Percentiles rank a stretch among this genome's conserved stretches.
Conservation (phyloP, 2,329 filamentous ascomycete genomes). For the Fusarium sarcochroum region DNA sequence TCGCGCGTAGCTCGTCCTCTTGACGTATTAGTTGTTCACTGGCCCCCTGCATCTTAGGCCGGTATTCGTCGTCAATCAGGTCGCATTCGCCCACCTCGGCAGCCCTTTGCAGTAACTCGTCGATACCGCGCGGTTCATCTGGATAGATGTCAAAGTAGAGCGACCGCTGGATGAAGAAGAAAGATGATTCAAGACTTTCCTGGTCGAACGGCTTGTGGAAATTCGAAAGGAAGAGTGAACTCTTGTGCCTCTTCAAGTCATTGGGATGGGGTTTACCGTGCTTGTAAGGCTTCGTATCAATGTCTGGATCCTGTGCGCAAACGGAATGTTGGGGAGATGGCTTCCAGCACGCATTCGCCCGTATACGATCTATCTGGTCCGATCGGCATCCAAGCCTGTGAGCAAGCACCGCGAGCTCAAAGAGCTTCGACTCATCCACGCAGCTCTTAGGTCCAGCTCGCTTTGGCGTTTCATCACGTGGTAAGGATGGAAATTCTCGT, state of each 20-base stretch:
- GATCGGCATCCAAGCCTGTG: slow-evolving; percentile 13
- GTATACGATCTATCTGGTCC: slow-evolving; percentile 8
- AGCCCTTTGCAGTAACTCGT: background rate
- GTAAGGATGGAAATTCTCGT: slow-evolving; percentile 17
- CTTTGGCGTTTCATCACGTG: background rate
- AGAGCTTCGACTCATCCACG: slow-evolving; percentile 4
- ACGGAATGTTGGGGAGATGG: background rate
- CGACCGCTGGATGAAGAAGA: slow-evolving; percentile 2
- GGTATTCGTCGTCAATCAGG: background rate
- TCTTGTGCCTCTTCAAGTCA: background rate
- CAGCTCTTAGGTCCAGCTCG: slow-evolving; percentile 7
- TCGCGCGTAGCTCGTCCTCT: background rate
- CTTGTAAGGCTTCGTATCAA: background rate
- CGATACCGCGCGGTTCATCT: background rate
- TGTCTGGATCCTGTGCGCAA: background rate
- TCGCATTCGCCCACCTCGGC: background rate
- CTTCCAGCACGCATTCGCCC: background rate
- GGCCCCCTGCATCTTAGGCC: background rate
- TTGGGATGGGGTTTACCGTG: background rate
- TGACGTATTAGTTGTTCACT: background rate
- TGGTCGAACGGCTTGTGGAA: slow-evolving; percentile 4
- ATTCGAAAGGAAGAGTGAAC: background rate
- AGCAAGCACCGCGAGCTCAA: slow-evolving; percentile 7
- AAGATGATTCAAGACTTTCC: background rate
- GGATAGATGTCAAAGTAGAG: slow-evolving; percentile 10